Evolutionary conservation across 441 rosid genomes (phyloP), one percentile per base, ranked within the genome.

Genomic region (Sinapis alba): DNA sequence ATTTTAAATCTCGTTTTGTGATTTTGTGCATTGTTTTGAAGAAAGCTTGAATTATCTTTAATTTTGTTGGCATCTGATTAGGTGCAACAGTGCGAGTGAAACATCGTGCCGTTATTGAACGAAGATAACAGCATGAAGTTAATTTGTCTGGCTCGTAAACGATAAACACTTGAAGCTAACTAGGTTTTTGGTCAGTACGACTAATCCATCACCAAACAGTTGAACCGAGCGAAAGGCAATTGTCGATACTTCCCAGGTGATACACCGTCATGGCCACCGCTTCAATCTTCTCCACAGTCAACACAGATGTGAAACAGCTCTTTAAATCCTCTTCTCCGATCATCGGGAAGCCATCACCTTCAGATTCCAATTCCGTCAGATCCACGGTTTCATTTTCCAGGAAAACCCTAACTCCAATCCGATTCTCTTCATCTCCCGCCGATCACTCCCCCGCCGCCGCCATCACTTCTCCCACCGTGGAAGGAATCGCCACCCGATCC

Each of bases 381-480:
- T 62, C 73, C 53, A 65, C 77, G 1, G 27, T 67, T 74, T 71
- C 78, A 69, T 68, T 74, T 16, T 62, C 83, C 32, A 83, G 78
- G 54, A 80, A 74, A 80, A 62, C 82, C 79, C 78, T 81, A 18
- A 30, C 84, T 43, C 86, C 83, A 12, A 65, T 78, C 69, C 76
- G 78, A 13, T 82, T 23, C 69, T 78, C 81, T 10, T 32, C 62
- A 60, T 78, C 83, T 51, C 72, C 81, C 61, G 58, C 73, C 73
- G 74, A 79, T 19, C 58, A 62, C 27, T 78, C 86, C 1, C 75
- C 80, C 24, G 5, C 68, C 28, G 61, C 34, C 18, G 1, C 83
- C 20, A 47, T 74, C 2, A 34, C 74, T 24, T 76, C 81, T 34
- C 72, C 81, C 24, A 10, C 85, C 32, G 7, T 72, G 20, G 74